These are phyloP conservation scores for Camelina hispida DNA, from an alignment of 345 rosid genomes.

Conservation along the genomic window DNA sequence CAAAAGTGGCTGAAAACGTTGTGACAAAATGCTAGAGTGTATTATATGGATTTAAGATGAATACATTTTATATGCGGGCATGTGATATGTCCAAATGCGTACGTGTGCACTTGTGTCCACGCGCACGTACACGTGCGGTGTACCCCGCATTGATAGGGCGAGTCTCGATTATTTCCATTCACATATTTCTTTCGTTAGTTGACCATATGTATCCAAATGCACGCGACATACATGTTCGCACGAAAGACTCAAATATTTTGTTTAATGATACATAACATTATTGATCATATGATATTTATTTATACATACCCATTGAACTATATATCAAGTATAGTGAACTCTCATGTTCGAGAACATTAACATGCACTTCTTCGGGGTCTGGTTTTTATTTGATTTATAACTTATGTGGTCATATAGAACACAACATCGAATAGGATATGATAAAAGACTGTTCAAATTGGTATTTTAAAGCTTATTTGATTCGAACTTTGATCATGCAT, in stretches of 20 bases:
- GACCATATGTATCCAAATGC: background rate
- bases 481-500: background rate
- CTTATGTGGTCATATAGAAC: background rate
- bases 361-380: background rate
- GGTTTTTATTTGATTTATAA: background rate
- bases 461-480: background rate
- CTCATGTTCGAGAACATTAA: background rate
- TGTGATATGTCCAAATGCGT: constrained; percentile 44
- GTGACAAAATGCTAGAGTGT: constrained; percentile 34
- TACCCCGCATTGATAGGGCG: background rate
- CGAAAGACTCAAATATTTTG: constrained; percentile 14
- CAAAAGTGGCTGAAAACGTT: constrained; percentile 22
- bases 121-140: constrained; percentile 44
- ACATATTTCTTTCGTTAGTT: constrained; percentile 1
- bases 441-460: too few species aligned
- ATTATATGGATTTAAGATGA: background rate
- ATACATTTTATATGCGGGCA: constrained; percentile 10
- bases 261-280: constrained; percentile 17
- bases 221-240: constrained; percentile 26
- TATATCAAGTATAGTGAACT: too few species aligned
- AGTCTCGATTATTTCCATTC: constrained; percentile 16
- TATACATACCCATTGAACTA: background rate
- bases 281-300: background rate
- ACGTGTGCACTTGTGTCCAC: constrained; percentile 41
- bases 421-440: background rate